phyloP scores from a whole-genome alignment of 116 monocot genomes.

The Cymodocea nodosa region DNA sequence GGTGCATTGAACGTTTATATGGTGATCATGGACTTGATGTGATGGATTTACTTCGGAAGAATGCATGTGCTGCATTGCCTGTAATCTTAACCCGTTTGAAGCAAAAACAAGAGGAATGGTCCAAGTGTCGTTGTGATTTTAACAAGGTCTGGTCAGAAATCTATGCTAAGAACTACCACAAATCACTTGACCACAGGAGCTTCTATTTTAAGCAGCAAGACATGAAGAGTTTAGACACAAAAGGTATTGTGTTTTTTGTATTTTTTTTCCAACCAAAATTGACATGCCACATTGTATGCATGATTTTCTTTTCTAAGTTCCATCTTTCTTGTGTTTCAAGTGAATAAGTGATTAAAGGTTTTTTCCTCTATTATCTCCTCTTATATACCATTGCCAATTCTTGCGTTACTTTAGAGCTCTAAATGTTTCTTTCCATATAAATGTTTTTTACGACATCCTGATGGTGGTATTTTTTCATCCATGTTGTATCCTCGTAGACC shows the following conservation, averaged over 20 bases:
- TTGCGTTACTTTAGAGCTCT: too few species aligned
- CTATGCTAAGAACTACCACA: constrained; percentile 87
- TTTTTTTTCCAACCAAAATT: too few species aligned
- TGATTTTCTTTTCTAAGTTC: neutral
- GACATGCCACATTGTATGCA: too few species aligned
- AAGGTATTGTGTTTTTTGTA: constrained; percentile 32
- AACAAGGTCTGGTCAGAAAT: constrained; percentile 95
- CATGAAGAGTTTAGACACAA: constrained; percentile 79
- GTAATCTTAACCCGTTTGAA: constrained; percentile 80
- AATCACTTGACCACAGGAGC: constrained; percentile 90
- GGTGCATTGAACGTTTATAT: constrained; percentile 40
- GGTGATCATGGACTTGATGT: constrained; percentile 58
- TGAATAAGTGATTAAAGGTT: too few species aligned
- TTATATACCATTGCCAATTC: too few species aligned
- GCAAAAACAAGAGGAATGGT: constrained; percentile 65
- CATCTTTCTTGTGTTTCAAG: neutral
- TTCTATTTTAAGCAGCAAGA: constrained; percentile 99
- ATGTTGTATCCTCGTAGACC: too few species aligned
- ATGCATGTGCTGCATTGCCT: constrained; percentile 57
- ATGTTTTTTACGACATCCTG: too few species aligned
- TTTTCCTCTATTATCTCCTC: too few species aligned
- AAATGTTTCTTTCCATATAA: too few species aligned
- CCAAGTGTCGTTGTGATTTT: constrained; percentile 55
- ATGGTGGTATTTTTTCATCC: too few species aligned
- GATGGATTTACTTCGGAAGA: constrained; percentile 58